Conservation (phyloP, 192 early-diverging fungal species). For the Neocallimastix lanati region DNA sequence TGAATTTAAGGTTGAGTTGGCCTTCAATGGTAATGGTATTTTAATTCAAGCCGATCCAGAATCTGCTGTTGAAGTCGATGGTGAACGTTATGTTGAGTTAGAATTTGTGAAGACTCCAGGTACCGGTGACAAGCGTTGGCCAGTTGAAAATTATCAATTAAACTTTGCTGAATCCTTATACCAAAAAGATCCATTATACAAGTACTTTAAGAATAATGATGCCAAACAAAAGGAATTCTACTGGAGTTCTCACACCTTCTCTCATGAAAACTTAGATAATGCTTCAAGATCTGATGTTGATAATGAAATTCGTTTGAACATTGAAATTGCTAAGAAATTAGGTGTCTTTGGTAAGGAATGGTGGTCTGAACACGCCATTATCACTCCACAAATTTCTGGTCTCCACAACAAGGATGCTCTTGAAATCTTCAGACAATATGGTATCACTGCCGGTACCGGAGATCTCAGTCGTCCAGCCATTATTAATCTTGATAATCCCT, state of each 20-base stretch:
- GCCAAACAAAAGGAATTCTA: conserved; percentile 5
- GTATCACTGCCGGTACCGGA: background rate
- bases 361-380: conserved; percentile 12
- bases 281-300: conserved; percentile 9
- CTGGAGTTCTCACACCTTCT: conserved; percentile 17
- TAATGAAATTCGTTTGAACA: conserved; percentile 20
- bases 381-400: conserved; percentile 23
- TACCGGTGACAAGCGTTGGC: conserved; percentile 15
- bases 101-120: conserved; percentile 15
- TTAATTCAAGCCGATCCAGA: conserved; percentile 2
- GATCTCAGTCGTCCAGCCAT: background rate
- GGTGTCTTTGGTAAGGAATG: conserved; percentile 1
- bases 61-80: conserved; percentile 7
- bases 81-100: conserved; percentile 8
- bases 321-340: conserved; percentile 11
- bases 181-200: conserved; percentile 10
- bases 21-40: conserved; percentile 22
- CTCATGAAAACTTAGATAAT: conserved; percentile 18
- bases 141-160: conserved; percentile 1
- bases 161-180: background rate
- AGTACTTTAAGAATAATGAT: background rate
- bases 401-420: conserved; percentile 15
- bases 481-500: background rate
- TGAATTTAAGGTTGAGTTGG: conserved; percentile 10
- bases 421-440: background rate